Percentiles rank a stretch among this genome's conserved stretches.
phyloP scores from a whole-genome alignment of 2,329 filamentous ascomycete species.

The Stagonosporopsis vannaccii region DNA sequence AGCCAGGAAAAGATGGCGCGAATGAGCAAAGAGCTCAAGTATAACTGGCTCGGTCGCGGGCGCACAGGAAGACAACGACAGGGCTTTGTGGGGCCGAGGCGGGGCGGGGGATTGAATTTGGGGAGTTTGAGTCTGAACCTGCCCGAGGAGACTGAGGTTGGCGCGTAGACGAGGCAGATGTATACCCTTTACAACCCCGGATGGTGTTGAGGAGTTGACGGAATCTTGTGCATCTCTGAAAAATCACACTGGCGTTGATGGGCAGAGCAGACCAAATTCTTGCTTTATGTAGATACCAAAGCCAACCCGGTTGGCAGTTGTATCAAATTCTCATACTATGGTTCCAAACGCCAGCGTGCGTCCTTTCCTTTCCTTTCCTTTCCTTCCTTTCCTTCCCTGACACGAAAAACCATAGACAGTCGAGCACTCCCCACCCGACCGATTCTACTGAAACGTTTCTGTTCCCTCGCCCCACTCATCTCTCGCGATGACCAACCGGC shows the following conservation, averaged over 20 bases:
- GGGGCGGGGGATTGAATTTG: constrained; percentile 20
- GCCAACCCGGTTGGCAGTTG: background rate
- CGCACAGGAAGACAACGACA: constrained; percentile 87
- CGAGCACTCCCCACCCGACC: too few species aligned
- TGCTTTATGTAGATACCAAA: background rate
- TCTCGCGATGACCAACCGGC: too few species aligned
- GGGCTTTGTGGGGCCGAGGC: constrained; percentile 76
- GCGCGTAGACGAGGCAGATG: background rate
- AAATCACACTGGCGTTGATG: background rate
- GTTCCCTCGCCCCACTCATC: too few species aligned
- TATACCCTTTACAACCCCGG: background rate
- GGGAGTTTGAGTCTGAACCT: constrained; percentile 8
- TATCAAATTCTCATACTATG: background rate
- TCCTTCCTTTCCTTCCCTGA: too few species aligned
- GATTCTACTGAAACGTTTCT: too few species aligned
- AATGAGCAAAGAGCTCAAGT: constrained; percentile 85
- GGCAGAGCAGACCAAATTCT: background rate
- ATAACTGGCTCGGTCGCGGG: constrained; percentile 94
- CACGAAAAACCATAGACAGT: too few species aligned
- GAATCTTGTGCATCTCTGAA: background rate
- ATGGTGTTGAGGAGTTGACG: background rate
- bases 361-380: too few species aligned
- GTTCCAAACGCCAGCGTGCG: too few species aligned
- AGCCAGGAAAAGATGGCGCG: constrained; percentile 81
- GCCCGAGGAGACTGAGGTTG: constrained; percentile 11